Percentiles rank a stretch among this genome's conserved stretches.
phyloP scores from a whole-genome alignment of 148 eudicot species.

The Persicaria maculosa region DNA sequence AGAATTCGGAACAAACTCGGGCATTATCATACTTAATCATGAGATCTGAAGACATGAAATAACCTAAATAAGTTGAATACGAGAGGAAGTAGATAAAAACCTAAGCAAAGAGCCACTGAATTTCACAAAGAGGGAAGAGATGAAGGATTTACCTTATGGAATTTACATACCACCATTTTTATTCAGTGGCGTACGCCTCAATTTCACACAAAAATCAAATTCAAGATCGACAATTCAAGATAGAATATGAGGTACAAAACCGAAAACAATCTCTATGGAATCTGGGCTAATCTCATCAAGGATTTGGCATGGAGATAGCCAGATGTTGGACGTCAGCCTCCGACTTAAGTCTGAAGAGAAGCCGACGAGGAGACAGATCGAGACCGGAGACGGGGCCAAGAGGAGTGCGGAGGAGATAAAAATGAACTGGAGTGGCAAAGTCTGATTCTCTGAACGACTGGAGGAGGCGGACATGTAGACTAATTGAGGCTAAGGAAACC shows the following conservation, averaged over 20 bases:
- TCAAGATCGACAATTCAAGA: conserved; percentile 13
- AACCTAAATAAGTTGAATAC: neutral
- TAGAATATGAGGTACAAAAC: conserved; percentile 13
- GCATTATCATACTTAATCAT: neutral
- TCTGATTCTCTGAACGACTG: no score
- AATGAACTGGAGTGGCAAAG: no score
- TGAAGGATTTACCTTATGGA: conserved; percentile 60
- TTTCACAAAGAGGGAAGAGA: neutral
- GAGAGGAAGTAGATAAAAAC: neutral
- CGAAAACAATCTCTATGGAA: conserved; percentile 12
- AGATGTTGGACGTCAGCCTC: no score
- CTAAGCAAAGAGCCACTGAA: neutral
- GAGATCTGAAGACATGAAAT: conserved; percentile 21
- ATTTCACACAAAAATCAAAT: conserved; percentile 7
- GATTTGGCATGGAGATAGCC: conserved; percentile 21
- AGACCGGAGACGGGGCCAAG: no score
- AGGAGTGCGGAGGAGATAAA: no score
- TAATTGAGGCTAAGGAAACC: no score
- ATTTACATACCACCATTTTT: conserved; percentile 99
- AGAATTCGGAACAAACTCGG: neutral
- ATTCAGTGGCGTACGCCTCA: conserved; percentile 19
- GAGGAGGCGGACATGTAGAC: no score
- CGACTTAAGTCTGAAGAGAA: no score
- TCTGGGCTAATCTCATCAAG: conserved; percentile 19
- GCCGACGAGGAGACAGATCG: no score